These are phyloP conservation scores for Neurospora sp. DNA, from an alignment of 495 filamentous ascomycete species.

Conservation along the genomic window DNA sequence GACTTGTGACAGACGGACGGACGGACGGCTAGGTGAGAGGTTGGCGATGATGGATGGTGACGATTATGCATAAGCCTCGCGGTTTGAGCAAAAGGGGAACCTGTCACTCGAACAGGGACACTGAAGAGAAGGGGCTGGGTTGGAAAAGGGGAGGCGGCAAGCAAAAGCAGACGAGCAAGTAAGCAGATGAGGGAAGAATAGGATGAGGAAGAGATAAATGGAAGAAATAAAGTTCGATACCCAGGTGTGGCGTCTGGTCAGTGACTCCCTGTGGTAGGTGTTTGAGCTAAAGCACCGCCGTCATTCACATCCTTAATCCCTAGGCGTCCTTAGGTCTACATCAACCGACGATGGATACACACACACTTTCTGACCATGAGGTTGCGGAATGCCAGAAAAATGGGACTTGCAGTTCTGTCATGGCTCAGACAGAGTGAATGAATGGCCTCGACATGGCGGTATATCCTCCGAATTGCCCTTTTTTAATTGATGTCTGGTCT, in stretches of 20 bases:
- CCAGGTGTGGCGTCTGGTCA: background rate
- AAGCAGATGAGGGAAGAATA: background rate
- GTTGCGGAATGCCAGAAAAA: constrained; percentile 88
- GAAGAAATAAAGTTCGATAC: background rate
- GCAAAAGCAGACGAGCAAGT: background rate
- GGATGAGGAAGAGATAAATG: background rate
- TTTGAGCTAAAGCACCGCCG: background rate
- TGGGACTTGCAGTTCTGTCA: constrained; percentile 61
- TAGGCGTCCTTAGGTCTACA: background rate
- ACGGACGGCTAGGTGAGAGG: background rate
- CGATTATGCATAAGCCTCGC: background rate
- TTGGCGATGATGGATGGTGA: background rate
- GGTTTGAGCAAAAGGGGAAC: background rate
- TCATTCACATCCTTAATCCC: background rate
- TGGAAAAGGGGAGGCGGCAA: background rate
- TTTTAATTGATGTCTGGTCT: constrained; percentile 7
- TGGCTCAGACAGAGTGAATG: constrained; percentile 77
- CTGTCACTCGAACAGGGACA: background rate
- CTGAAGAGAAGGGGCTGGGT: background rate
- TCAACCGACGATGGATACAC: background rate
- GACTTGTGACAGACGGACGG: background rate
- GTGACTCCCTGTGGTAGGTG: background rate
- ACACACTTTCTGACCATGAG: constrained; percentile 60
- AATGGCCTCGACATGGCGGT: constrained; percentile 79
- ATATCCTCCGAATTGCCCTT: constrained; percentile 40